These are phyloP conservation scores for Pyrenopolyporus hunteri DNA, from an alignment of 495 filamentous ascomycete genomes.

Conservation along the genomic window DNA sequence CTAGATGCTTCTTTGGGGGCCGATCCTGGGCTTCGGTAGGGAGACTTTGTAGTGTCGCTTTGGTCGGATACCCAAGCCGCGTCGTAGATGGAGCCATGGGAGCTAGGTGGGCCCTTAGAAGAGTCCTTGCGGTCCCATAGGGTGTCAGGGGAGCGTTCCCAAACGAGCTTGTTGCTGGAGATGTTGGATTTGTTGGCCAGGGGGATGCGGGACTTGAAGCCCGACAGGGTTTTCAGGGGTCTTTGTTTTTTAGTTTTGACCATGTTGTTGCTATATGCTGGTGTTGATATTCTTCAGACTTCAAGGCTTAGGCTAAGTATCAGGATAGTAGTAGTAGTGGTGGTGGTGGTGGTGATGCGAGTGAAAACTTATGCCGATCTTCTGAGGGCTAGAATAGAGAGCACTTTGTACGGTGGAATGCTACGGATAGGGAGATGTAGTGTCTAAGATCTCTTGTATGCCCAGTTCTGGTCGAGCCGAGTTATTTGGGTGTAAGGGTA, in stretches of 20 bases:
- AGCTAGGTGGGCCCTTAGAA: constrained; percentile 45
- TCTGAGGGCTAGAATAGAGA: constrained; percentile 8
- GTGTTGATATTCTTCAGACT: constrained; percentile 31
- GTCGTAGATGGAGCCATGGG: constrained; percentile 47
- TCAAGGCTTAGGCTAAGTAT: constrained; percentile 14
- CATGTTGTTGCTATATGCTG: constrained; percentile 25
- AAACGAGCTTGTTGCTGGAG: constrained; percentile 1
- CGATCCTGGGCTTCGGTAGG: constrained; percentile 28
- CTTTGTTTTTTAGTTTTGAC: constrained; percentile 24
- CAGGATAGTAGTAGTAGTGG: constrained; percentile 9
- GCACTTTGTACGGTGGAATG: constrained; percentile 19
- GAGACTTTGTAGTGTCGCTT: constrained; percentile 34
- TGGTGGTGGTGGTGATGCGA: constrained; percentile 14
- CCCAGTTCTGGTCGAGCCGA: too few relatives aligned
- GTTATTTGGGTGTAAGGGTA: too few relatives aligned
- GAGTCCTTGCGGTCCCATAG: constrained; percentile 45
- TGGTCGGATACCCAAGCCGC: constrained; percentile 41
- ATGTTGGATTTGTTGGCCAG: constrained; percentile 36
- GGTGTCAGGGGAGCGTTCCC: constrained; percentile 8
- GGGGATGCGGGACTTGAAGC: constrained; percentile 33
- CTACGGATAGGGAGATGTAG: constrained; percentile 19
- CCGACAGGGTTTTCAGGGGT: too few relatives aligned
- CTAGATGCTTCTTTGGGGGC: not conserved
- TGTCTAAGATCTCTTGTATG: not conserved
- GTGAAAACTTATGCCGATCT: constrained; percentile 23